phyloP scores from a whole-genome alignment of 2,329 filamentous ascomycete genomes.

The Sclerotiophoma versabilis region DNA sequence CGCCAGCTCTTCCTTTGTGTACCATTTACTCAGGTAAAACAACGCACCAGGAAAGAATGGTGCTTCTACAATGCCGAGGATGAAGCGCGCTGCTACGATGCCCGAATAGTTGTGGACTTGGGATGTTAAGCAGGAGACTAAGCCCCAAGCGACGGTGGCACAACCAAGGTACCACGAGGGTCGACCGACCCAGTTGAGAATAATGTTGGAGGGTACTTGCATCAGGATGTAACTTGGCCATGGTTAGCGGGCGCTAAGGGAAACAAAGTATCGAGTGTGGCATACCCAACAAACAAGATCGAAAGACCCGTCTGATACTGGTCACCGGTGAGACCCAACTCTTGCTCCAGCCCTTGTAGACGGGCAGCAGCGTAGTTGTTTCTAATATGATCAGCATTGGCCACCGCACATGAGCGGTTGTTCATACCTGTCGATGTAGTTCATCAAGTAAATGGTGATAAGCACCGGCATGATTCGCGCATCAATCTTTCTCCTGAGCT shows the following conservation, averaged over 20 bases:
- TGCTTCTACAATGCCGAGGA: conserved; percentile 46
- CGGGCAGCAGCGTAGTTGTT: conserved; percentile 40
- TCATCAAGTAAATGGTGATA: conserved; percentile 40
- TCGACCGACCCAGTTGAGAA: conserved; percentile 60
- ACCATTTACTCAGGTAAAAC: conserved; percentile 53
- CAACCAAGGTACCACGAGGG: conserved; percentile 62
- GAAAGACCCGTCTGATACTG: conserved; percentile 26
- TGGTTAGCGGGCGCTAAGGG: not conserved
- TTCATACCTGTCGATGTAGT: conserved; percentile 34
- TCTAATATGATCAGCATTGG: conserved; percentile 6
- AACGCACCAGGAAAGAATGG: conserved; percentile 31
- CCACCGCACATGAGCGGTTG: too few species aligned
- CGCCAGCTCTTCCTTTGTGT: conserved; percentile 60
- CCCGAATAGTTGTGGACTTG: conserved; percentile 54
- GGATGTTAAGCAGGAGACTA: conserved; percentile 56
- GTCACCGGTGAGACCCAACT: conserved; percentile 25
- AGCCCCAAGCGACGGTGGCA: conserved; percentile 55
- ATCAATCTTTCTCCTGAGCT: conserved; percentile 41
- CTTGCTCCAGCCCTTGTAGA: conserved; percentile 33
- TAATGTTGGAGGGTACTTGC: conserved; percentile 68
- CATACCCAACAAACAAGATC: conserved; percentile 66
- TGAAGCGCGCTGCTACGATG: conserved; percentile 52
- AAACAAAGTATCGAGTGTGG: conserved; percentile 28
- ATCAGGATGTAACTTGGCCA: conserved; percentile 62
- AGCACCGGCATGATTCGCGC: conserved; percentile 37